phyloP scores from a whole-genome alignment of 2,329 filamentous ascomycete genomes.

The Pseudomassariella vexata region DNA sequence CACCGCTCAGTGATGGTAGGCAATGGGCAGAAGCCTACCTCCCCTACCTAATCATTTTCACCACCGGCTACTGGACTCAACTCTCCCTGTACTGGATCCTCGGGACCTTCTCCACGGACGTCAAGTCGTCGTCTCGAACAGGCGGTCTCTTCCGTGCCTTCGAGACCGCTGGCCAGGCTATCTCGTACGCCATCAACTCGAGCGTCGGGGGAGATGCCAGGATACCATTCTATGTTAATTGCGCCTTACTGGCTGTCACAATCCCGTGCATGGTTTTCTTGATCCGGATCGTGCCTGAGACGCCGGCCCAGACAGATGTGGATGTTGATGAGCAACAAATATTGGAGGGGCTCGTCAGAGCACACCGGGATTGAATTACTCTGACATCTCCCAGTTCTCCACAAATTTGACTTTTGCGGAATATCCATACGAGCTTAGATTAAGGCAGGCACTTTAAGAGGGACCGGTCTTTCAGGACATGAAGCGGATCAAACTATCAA shows the following conservation, averaged over 20 bases:
- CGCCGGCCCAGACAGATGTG: too few relatives aligned
- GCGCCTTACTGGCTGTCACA: conserved; percentile 6
- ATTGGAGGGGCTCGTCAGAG: too few relatives aligned
- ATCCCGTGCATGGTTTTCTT: conserved; percentile 10
- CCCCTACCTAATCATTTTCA: conserved; percentile 3
- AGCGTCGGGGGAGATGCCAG: not conserved
- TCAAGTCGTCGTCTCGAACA: conserved; percentile 14
- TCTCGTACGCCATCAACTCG: conserved; percentile 14
- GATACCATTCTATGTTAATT: conserved; percentile 12
- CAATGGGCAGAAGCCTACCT: conserved; percentile 1
- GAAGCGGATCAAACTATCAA: too few relatives aligned
- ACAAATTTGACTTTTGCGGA: too few relatives aligned
- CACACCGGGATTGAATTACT: too few relatives aligned
- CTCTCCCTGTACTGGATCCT: conserved; percentile 23
- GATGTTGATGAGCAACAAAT: too few relatives aligned
- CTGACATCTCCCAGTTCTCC: too few relatives aligned
- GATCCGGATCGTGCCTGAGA: conserved; percentile 5
- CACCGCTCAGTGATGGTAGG: not conserved
- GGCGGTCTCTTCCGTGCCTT: conserved; percentile 11
- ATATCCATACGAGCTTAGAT: too few relatives aligned
- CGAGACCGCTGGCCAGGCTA: conserved; percentile 11
- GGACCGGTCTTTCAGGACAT: too few relatives aligned
- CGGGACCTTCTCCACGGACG: conserved; percentile 21
- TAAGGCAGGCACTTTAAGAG: too few relatives aligned
- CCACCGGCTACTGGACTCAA: conserved; percentile 5